Evolutionary conservation across 2,329 filamentous ascomycete species (phyloP).

Genomic region (Trichophyton benhamiae): DNA sequence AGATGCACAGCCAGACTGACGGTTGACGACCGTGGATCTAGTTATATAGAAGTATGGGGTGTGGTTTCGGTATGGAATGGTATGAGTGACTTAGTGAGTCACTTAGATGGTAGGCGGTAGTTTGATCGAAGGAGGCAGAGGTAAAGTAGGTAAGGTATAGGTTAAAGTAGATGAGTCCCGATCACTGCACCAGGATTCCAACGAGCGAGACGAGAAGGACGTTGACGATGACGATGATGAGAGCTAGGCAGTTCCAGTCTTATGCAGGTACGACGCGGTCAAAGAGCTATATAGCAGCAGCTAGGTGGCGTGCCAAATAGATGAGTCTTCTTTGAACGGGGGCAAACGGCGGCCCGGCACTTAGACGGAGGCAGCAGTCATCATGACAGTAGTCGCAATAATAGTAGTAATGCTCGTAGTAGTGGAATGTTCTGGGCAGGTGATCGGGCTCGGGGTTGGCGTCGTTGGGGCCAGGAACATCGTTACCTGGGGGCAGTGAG

Average conservation of each 20-base stretch:
- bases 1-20: conserved; percentile 9
- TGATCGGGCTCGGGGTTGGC: not conserved
- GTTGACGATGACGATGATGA: too few relatives aligned
- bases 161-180: too few relatives aligned
- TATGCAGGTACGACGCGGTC: not conserved
- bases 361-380: not conserved
- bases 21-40: not conserved
- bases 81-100: too few relatives aligned
- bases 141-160: too few relatives aligned
- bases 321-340: not conserved
- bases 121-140: too few relatives aligned
- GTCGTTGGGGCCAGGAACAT: not conserved
- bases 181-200: too few relatives aligned
- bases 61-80: conserved; percentile 1
- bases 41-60: not conserved
- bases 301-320: not conserved
- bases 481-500: not conserved
- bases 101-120: too few relatives aligned
- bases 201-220: too few relatives aligned
- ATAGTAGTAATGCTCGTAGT: not conserved
- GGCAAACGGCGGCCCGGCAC: not conserved
- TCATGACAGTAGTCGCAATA: not conserved
- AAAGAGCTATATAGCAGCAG: not conserved
- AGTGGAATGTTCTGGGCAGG: not conserved
- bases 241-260: too few relatives aligned